Conservation (phyloP, 1,284 basidiomycete species). For the Apiotrichum sp. region DNA sequence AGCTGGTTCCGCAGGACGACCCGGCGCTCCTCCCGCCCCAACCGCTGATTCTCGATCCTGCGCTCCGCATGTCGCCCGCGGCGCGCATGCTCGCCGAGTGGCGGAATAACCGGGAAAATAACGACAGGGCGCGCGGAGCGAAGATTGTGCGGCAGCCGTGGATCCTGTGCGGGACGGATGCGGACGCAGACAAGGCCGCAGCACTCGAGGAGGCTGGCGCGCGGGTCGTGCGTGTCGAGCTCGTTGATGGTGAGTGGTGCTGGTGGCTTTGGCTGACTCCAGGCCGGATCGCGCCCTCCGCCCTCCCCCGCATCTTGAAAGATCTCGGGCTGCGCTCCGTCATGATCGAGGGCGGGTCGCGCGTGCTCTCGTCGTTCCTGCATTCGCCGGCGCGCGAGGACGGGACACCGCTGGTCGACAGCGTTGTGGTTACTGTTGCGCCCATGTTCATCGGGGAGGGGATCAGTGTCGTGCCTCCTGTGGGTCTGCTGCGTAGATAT, state of each 20-base stretch:
- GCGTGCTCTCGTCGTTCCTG: slow-evolving; percentile 73
- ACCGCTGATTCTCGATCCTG: slow-evolving; percentile 77
- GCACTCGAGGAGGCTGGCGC: slow-evolving; percentile 44
- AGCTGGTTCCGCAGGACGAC: slow-evolving; percentile 27
- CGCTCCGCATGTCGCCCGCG: slow-evolving; percentile 59
- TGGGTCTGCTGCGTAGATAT: slow-evolving; percentile 9
- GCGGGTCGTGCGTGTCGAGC: slow-evolving; percentile 38
- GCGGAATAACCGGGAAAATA: slow-evolving; percentile 5
- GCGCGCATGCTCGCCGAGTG: slow-evolving; percentile 61
- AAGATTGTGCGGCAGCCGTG: slow-evolving; percentile 66
- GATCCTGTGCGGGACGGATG: slow-evolving; percentile 55
- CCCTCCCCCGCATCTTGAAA: slow-evolving; percentile 54
- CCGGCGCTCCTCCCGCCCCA: slow-evolving; percentile 53
- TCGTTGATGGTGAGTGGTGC: slow-evolving; percentile 48
- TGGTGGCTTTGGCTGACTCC: no score
- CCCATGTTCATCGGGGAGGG: slow-evolving; percentile 74
- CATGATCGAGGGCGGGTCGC: slow-evolving; percentile 94
- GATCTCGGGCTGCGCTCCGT: slow-evolving; percentile 60
- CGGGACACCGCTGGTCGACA: slow-evolving; percentile 55
- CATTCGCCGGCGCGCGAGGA: slow-evolving; percentile 28
- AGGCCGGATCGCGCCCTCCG: slow-evolving; percentile 53
- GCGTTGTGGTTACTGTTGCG: slow-evolving; percentile 72
- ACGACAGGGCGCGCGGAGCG: slow-evolving; percentile 36
- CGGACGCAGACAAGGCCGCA: slow-evolving; percentile 19
- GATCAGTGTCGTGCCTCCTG: slow-evolving; percentile 50